Evolutionary conservation across 1,284 basidiomycete genomes (phyloP).

Genomic region (Thelephora terrestris): DNA sequence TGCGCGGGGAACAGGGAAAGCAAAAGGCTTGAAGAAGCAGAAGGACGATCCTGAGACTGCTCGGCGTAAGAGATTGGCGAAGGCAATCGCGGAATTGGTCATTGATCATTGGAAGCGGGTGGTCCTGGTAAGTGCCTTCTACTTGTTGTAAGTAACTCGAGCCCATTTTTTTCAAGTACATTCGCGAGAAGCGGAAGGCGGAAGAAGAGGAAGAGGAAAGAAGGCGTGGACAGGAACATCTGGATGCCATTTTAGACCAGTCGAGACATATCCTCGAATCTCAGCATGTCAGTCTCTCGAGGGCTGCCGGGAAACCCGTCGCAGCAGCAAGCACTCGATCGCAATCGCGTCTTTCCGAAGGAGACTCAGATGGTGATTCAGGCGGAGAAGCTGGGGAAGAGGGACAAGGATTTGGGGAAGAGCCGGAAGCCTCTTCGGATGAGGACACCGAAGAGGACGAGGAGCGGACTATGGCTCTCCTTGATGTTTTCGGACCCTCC

Average conservation of each 20-base stretch:
- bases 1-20: slow-evolving; percentile 53
- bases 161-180: slow-evolving; percentile 35
- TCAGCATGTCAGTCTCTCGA: slow-evolving; percentile 63
- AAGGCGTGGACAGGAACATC: slow-evolving; percentile 68
- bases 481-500: neutral
- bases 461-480: neutral
- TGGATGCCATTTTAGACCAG: slow-evolving; percentile 86
- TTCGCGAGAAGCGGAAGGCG: slow-evolving; percentile 59
- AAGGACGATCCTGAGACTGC: slow-evolving; percentile 18
- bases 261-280: slow-evolving; percentile 83
- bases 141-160: neutral
- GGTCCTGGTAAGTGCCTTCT: slow-evolving; percentile 55
- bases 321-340: neutral
- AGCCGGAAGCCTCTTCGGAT: slow-evolving; percentile 9
- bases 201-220: slow-evolving; percentile 55
- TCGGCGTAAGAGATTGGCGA: slow-evolving; percentile 39
- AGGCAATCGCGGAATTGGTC: slow-evolving; percentile 62
- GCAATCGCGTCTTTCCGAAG: slow-evolving; percentile 2
- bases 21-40: slow-evolving; percentile 60
- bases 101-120: slow-evolving; percentile 84
- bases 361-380: slow-evolving; percentile 10
- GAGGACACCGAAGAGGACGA: slow-evolving; percentile 10
- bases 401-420: slow-evolving; percentile 24
- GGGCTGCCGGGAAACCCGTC: slow-evolving; percentile 22
- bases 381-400: slow-evolving; percentile 19